These are phyloP conservation scores for Salix dunnii DNA, from an alignment of 345 rosid genomes.

Conservation along the genomic window DNA sequence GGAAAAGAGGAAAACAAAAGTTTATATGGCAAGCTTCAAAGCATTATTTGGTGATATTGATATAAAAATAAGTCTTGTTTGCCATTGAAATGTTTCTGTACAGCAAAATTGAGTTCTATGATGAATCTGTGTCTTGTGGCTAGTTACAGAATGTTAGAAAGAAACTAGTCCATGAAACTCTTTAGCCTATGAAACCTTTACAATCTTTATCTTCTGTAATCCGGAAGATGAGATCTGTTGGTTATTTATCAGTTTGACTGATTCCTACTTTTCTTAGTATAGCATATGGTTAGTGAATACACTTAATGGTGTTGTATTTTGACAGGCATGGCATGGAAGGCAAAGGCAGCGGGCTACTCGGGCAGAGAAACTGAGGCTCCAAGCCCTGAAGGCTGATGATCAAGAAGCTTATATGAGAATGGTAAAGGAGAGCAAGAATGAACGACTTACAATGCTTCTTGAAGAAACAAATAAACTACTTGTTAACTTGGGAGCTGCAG, in stretches of 20 bases:
- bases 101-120: neutral
- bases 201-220: conserved; percentile 3
- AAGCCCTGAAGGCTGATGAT: conserved; percentile 95
- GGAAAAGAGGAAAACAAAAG: neutral
- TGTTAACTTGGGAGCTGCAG: conserved; percentile 95
- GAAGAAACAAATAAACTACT: conserved; percentile 96
- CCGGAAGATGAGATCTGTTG: conserved; percentile 9
- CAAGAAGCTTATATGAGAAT: conserved; percentile 96
- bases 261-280: conserved; percentile 1
- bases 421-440: conserved; percentile 98
- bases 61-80: neutral
- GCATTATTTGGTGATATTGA: neutral
- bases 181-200: neutral
- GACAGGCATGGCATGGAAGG: conserved; percentile 98
- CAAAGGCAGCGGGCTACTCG: conserved; percentile 98
- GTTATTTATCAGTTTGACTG: neutral
- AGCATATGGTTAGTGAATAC: neutral
- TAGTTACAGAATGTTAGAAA: neutral
- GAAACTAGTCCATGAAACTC: conserved; percentile 3
- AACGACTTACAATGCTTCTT: conserved; percentile 83
- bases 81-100: neutral
- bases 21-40: neutral
- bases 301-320: conserved; percentile 1
- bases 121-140: neutral
- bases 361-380: conserved; percentile 93